Base-by-base conservation (phyloP, 2,329 filamentous ascomycete genomes). In the Colletotrichum theobromicola region DNA sequence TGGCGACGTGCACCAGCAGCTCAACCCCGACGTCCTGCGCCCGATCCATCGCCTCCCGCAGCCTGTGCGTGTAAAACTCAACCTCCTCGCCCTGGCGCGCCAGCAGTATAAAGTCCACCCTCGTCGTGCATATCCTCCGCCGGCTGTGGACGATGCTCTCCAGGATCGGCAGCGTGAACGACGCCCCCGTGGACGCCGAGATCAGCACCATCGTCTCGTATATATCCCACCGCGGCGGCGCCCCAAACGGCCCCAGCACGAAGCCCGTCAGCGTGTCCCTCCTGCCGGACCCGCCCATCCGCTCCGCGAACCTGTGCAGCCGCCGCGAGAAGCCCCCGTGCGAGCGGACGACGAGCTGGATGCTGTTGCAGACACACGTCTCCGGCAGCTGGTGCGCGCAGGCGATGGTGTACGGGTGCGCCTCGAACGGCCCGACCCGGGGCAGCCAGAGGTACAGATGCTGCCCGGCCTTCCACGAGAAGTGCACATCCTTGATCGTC, bases 381-480 rank as follows among this genome's bases (percentile, higher is more conserved):
- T 85, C 88, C 2, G 87, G 84, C 13, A 88, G 80, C 61, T 85
- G 85, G 78, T 89, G 87, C 2, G 90, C 87, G 21, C 86, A 88
- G n/a, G 90, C 90, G 53, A 92, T 90, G 6, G 90, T 92, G 80
- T 91, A 92, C 0, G 90, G 90, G 74, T 92, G 90, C 1, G 89
- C 87, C 77, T 92, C 90, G 7, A 90, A 79, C 2, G 85, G 83
- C 0, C 89, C 90, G 3, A 92, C 80, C 3, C 84, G 82, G 7
- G 90, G 90, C 64, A 92, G 81, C 90, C 90, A 92, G 10, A 92
- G 85, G 74, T 92, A 92, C 5, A 92, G 79, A 76, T 92, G 89
- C 78, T 92, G 90, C 15, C 90, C 90, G 1, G 90, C 83, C n/a
- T 83, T 83, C 90, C 90, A 92, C 24, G 83, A 83, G 77, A 92